Conservation (phyloP, 345 rosid species). For the Hypericum perforatum region DNA sequence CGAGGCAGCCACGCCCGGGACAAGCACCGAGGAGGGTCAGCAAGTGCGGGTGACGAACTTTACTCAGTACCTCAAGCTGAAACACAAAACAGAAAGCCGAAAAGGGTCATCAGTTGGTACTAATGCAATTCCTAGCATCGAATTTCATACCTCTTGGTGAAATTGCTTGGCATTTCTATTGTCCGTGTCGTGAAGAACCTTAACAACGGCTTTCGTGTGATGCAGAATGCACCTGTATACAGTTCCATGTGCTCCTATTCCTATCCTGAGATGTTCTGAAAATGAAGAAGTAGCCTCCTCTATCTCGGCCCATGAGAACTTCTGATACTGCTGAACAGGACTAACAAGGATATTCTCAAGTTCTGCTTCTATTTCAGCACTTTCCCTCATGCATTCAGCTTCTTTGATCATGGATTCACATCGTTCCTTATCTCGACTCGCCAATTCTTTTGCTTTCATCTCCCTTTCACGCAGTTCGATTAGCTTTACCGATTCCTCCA, state of each 20-base stretch:
- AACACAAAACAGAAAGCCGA: slow-evolving; percentile 9
- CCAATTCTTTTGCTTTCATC: slow-evolving; percentile 44
- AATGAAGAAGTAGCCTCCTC: slow-evolving; percentile 68
- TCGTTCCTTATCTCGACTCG: slow-evolving; percentile 48
- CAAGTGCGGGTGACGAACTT: slow-evolving; percentile 76
- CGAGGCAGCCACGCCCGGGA: slow-evolving; percentile 54
- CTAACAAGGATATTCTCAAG: slow-evolving; percentile 54
- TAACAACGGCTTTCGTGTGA: slow-evolving; percentile 70
- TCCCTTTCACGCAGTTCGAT: slow-evolving; percentile 40
- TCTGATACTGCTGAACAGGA: slow-evolving; percentile 36
- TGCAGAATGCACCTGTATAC: slow-evolving; percentile 64
- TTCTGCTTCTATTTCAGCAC: slow-evolving; percentile 46
- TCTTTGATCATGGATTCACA: slow-evolving; percentile 46
- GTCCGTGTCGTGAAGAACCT: slow-evolving; percentile 67
- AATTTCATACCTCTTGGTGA: slow-evolving; percentile 57
- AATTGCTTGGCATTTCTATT: slow-evolving; percentile 50
- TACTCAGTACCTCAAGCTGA: slow-evolving; percentile 78
- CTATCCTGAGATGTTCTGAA: slow-evolving; percentile 56
- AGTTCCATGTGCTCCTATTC: slow-evolving; percentile 73
- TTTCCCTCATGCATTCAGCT: slow-evolving; percentile 31
- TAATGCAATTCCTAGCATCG: no score
- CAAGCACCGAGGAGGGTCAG: slow-evolving; percentile 93
- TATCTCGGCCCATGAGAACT: slow-evolving; percentile 76
- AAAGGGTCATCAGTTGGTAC: no score
- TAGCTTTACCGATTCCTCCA: slow-evolving; percentile 50